Conservation (phyloP, 805 yeast genomes). For the Candida qinlingensis region DNA sequence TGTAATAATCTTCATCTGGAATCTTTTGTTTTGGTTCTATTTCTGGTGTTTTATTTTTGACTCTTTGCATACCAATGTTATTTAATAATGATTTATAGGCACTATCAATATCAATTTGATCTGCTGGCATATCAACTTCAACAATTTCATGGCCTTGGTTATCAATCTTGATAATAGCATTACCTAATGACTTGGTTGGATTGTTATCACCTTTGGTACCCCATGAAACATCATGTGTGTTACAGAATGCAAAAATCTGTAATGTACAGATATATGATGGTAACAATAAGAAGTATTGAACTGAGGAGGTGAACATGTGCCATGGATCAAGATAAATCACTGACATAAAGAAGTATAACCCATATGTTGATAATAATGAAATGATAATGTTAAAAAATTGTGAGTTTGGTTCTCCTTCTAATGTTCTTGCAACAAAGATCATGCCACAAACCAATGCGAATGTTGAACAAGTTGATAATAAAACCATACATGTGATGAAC, state of each 20-base stretch:
- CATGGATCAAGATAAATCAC: conserved; percentile 89
- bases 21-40: conserved; percentile 32
- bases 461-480: conserved; percentile 72
- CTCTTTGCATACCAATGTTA: conserved; percentile 66
- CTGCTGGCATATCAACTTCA: conserved; percentile 67
- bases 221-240: conserved; percentile 98
- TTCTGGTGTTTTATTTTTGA: conserved; percentile 47
- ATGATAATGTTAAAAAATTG: conserved; percentile 74
- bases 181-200: conserved; percentile 62
- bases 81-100: conserved; percentile 72
- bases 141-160: conserved; percentile 74
- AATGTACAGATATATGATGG: conserved; percentile 91
- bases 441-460: conserved; percentile 82
- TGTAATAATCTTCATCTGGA: conserved; percentile 75
- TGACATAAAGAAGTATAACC: conserved; percentile 79
- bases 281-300: conserved; percentile 82
- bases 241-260: conserved; percentile 95
- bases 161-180: conserved; percentile 68
- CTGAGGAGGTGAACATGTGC: conserved; percentile 85
- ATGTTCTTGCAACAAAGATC: conserved; percentile 61
- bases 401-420: conserved; percentile 34
- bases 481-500: conserved; percentile 65
- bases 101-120: conserved; percentile 72
- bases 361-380: conserved; percentile 86
- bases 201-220: conserved; percentile 95